Conservation (phyloP, 2,329 filamentous ascomycete genomes). For the Alternaria conjuncta region DNA sequence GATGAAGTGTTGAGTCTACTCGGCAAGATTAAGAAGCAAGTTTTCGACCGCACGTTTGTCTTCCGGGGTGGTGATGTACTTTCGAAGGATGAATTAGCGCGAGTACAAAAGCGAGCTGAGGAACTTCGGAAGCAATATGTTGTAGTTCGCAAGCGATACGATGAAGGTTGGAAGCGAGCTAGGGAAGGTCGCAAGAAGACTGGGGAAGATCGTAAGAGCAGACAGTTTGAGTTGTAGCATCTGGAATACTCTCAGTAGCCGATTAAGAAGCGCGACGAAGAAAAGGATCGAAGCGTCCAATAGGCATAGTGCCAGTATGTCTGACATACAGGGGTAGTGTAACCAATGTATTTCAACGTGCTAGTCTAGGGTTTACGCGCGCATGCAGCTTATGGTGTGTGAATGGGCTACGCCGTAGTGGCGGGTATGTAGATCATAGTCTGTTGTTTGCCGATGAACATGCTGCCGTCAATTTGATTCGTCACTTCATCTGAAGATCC, state of each 20-base stretch:
- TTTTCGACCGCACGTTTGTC: background rate
- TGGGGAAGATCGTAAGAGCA: background rate
- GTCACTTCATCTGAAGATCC: background rate
- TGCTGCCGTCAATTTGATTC: background rate
- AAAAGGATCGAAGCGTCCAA: background rate
- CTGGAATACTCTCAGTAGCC: background rate
- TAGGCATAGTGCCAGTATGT: background rate
- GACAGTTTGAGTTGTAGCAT: background rate
- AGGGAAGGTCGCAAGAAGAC: background rate
- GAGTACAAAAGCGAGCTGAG: background rate
- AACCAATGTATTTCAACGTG: background rate
- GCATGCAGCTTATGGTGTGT: background rate
- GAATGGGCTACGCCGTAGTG: background rate
- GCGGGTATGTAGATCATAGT: background rate
- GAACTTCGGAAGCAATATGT: background rate
- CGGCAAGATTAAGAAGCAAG: rapidly evolving
- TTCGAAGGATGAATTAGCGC: background rate
- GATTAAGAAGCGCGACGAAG: background rate
- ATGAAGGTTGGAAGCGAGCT: background rate
- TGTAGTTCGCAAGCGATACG: background rate
- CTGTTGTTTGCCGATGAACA: background rate
- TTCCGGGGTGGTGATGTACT: background rate
- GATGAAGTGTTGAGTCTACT: background rate
- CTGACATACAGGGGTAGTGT: background rate
- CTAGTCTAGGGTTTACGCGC: background rate